Conservation (phyloP, 805 yeast genomes). For the Metschnikowia orientalis region DNA sequence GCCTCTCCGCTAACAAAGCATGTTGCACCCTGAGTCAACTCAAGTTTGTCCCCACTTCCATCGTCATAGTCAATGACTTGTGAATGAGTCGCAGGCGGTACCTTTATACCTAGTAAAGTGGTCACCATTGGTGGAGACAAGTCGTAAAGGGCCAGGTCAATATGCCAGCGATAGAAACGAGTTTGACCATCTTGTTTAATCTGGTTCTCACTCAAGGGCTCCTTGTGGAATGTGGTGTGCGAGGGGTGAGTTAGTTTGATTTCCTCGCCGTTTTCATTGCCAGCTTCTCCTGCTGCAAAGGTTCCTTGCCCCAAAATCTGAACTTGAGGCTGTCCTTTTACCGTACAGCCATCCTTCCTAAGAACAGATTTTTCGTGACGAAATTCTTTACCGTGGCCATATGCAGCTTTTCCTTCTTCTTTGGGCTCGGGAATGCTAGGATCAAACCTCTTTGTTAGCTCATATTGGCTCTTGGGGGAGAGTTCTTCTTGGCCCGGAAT, state of each 20-base stretch:
- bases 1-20: slow-evolving; percentile 83
- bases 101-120: slow-evolving; percentile 76
- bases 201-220: slow-evolving; percentile 58
- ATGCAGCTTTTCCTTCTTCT: slow-evolving; percentile 44
- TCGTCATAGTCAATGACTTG: slow-evolving; percentile 58
- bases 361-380: slow-evolving; percentile 55
- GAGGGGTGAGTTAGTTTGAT: slow-evolving; percentile 75
- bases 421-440: slow-evolving; percentile 51
- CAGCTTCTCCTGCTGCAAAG: slow-evolving; percentile 50
- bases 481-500: slow-evolving; percentile 68
- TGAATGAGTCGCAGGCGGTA: slow-evolving; percentile 63
- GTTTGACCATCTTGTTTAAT: slow-evolving; percentile 59
- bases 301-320: slow-evolving; percentile 84
- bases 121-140: slow-evolving; percentile 85
- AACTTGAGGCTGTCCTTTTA: slow-evolving; percentile 82
- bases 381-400: slow-evolving; percentile 80
- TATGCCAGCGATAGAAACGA: slow-evolving; percentile 90
- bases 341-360: slow-evolving; percentile 74
- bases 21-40: slow-evolving; percentile 79
- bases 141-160: slow-evolving; percentile 84
- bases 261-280: slow-evolving; percentile 58
- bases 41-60: slow-evolving; percentile 54
- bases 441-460: slow-evolving; percentile 73
- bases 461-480: slow-evolving; percentile 70
- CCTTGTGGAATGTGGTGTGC: slow-evolving; percentile 75